A percentile compares a stretch with the other conserved stretches of the same genome.
Evolutionary conservation across 352 stramenopile genomes (phyloP).

Genomic region (Saprolegnia diclina): DNA sequence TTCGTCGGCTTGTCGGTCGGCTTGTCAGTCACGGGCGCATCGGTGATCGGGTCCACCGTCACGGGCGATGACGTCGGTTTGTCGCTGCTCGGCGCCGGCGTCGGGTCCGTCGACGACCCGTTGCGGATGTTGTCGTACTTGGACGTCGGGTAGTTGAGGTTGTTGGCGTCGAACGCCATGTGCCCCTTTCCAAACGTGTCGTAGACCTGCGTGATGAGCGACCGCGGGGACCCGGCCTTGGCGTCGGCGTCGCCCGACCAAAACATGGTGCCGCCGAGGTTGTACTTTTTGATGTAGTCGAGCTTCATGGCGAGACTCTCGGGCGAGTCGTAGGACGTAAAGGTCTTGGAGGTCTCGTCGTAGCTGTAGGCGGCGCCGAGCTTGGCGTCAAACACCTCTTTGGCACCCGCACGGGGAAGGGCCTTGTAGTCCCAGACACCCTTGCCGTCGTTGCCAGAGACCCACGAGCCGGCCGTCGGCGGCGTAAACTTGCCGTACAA

Average conservation of each 20-base stretch:
- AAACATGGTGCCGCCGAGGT: constrained; percentile 14
- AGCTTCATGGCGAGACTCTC: constrained; percentile 4
- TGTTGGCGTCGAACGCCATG: constrained; percentile 19
- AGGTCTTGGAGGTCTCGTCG: neutral
- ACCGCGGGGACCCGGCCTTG: neutral
- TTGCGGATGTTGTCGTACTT: constrained; percentile 18
- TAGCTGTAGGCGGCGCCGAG: constrained; percentile 20
- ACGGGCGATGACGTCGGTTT: neutral
- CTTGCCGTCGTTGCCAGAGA: constrained; percentile 5
- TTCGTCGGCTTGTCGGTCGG: neutral
- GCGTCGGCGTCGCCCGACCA: constrained; percentile 15
- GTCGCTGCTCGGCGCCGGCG: too few species aligned
- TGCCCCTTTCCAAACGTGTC: constrained; percentile 18
- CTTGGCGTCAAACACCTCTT: constrained; percentile 9
- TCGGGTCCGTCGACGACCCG: neutral
- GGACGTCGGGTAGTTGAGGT: constrained; percentile 17
- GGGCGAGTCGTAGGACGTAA: constrained; percentile 17
- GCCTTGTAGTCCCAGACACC: constrained; percentile 19
- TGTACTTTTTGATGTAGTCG: constrained; percentile 17
- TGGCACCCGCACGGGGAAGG: neutral
- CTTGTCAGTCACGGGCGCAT: neutral
- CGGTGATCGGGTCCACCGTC: neutral
- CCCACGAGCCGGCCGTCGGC: constrained; percentile 4
- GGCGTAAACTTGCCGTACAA: constrained; percentile 5
- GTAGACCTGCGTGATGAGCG: constrained; percentile 13